phyloP scores from a whole-genome alignment of 2,329 filamentous ascomycete genomes.

The Pseudocercospora crystallina region DNA sequence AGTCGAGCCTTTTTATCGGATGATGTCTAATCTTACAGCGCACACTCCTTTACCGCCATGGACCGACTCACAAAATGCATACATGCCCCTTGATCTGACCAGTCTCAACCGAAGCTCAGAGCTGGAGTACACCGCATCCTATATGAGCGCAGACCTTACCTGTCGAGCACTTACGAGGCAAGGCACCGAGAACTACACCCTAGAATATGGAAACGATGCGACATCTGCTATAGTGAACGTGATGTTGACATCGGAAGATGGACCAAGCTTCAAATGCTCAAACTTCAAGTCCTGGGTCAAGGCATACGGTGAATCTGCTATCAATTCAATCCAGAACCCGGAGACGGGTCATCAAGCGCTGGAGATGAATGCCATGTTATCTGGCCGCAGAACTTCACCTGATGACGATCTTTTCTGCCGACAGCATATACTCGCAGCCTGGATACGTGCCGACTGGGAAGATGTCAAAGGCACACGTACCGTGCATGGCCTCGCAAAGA shows the following conservation, averaged over 20 bases:
- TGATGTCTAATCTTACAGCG: constrained; percentile 48
- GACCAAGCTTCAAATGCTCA: constrained; percentile 2
- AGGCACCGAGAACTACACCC: constrained; percentile 27
- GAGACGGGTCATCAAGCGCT: constrained; percentile 7
- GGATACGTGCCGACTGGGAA: constrained; percentile 28
- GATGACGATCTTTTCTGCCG: constrained; percentile 21
- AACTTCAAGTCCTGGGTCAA: constrained; percentile 4
- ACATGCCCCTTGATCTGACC: constrained; percentile 45
- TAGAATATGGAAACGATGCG: constrained; percentile 9
- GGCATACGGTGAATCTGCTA: background rate
- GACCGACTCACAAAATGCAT: constrained; percentile 48
- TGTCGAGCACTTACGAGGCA: constrained; percentile 34
- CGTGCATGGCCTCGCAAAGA: constrained; percentile 1
- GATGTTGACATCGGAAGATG: background rate
- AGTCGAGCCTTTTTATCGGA: constrained; percentile 43
- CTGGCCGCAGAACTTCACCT: background rate
- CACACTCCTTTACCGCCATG: constrained; percentile 52
- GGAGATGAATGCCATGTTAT: constrained; percentile 10
- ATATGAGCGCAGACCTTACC: constrained; percentile 36
- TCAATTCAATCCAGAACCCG: background rate
- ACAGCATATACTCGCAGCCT: constrained; percentile 29
- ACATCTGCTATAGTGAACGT: background rate
- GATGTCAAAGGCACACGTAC: constrained; percentile 3
- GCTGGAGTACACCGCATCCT: constrained; percentile 33
- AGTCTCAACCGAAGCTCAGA: constrained; percentile 4